Evolutionary conservation across 345 rosid species (phyloP).

Genomic region (Conringia planisiliqua): DNA sequence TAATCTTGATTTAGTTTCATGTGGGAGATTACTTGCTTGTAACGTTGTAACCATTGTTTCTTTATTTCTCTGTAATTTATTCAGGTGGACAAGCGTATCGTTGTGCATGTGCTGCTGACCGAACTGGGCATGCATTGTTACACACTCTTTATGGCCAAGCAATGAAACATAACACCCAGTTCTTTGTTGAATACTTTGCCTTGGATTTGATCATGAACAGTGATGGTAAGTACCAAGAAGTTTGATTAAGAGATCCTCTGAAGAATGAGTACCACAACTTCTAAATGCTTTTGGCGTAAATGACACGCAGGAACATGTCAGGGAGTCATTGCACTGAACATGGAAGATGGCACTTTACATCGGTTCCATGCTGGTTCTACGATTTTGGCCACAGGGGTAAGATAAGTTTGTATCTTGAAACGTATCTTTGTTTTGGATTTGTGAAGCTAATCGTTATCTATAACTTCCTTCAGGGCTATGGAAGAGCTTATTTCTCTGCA

Average conservation of each 20-base stretch:
- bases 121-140: conserved; percentile 94
- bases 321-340: conserved; percentile 86
- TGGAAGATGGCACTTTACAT: conserved; percentile 97
- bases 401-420: not conserved
- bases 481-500: conserved; percentile 91
- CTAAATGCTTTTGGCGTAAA: not conserved
- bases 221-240: conserved; percentile 53
- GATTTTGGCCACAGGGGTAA: conserved; percentile 89
- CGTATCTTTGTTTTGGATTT: not conserved
- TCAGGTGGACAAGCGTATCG: conserved; percentile 98
- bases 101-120: conserved; percentile 97
- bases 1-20: not conserved
- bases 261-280: not conserved
- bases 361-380: conserved; percentile 73
- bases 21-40: not conserved
- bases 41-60: conserved; percentile 12
- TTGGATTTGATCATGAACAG: conserved; percentile 71
- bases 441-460: not conserved
- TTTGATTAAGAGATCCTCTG: not conserved
- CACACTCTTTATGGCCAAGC: conserved; percentile 99
- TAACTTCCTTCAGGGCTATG: conserved; percentile 64
- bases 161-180: conserved; percentile 92
- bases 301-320: conserved; percentile 70
- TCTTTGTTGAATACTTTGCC: conserved; percentile 96
- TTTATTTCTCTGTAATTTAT: not conserved